These are phyloP conservation scores for California macrophylla DNA, from an alignment of 441 rosid species.

Conservation along the genomic window DNA sequence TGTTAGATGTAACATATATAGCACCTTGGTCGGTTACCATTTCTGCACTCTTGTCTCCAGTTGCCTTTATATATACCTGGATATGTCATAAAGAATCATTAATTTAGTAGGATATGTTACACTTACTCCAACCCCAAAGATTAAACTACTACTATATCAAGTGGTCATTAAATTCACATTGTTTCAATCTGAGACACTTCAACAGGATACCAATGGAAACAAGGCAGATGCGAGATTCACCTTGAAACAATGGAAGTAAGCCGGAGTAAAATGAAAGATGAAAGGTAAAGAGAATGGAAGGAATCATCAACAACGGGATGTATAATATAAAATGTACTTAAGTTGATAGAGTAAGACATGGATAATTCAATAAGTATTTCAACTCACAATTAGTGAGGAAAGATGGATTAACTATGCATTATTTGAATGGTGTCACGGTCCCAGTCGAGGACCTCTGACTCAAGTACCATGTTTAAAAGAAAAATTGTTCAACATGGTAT, in stretches of 20 bases:
- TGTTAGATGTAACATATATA: conserved; percentile 75
- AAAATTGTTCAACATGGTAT: not conserved
- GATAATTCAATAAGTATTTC: not conserved
- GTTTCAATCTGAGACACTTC: too few species aligned
- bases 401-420: not conserved
- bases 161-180: too few species aligned
- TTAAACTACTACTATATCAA: too few species aligned
- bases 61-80: conserved; percentile 85
- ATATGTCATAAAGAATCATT: conserved; percentile 9
- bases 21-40: conserved; percentile 97
- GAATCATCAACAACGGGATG: not conserved
- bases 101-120: not conserved
- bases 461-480: not conserved
- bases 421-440: not conserved
- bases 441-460: not conserved
- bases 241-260: not conserved
- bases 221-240: not conserved
- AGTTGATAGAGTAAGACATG: conserved; percentile 3
- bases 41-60: conserved; percentile 85
- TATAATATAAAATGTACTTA: not conserved
- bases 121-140: too few species aligned
- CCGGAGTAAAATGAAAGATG: not conserved
- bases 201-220: not conserved
- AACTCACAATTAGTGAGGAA: not conserved
- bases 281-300: not conserved